Percentiles rank a stretch among this genome's conserved stretches.
Evolutionary conservation across 1,284 basidiomycete genomes (phyloP).

Genomic region (Ustilago loliicola): DNA sequence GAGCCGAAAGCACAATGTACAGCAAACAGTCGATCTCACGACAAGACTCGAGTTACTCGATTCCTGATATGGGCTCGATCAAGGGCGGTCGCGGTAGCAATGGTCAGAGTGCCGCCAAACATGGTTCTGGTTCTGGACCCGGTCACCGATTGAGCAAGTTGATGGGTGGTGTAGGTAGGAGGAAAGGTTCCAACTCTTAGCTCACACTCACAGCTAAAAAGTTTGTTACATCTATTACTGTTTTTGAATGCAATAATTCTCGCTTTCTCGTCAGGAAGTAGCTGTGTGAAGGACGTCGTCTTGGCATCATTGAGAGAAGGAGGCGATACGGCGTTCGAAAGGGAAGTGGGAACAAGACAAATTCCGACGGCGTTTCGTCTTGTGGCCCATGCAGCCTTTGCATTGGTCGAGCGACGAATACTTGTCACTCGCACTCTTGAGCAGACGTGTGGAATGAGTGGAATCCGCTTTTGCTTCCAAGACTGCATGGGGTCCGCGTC

Average conservation of each 20-base stretch:
- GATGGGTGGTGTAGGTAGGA: slow-evolving; percentile 32
- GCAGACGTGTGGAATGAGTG: no score
- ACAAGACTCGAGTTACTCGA: slow-evolving; percentile 30
- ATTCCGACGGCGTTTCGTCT: not conserved
- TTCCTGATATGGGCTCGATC: slow-evolving; percentile 22
- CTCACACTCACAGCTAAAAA: no score
- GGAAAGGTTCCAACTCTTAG: slow-evolving; percentile 31
- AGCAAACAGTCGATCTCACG: slow-evolving; percentile 23
- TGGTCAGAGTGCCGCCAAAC: slow-evolving; percentile 8
- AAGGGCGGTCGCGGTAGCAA: slow-evolving; percentile 12
- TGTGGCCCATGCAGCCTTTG: no score
- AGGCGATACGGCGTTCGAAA: no score
- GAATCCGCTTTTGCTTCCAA: not conserved
- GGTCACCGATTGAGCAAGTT: slow-evolving; percentile 46
- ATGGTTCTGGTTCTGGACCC: slow-evolving; percentile 4
- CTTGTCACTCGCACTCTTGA: no score
- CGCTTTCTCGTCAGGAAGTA: not conserved
- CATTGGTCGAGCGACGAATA: no score
- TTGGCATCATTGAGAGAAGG: no score
- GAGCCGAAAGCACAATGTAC: slow-evolving; percentile 1
- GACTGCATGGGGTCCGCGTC: not conserved
- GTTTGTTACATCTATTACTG: not conserved
- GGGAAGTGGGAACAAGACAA: not conserved
- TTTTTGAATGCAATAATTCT: not conserved
- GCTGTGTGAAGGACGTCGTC: no score